These are phyloP conservation scores for Torulaspora pretoriensis DNA, from an alignment of 1,139 yeast genomes.

Conservation along the genomic window DNA sequence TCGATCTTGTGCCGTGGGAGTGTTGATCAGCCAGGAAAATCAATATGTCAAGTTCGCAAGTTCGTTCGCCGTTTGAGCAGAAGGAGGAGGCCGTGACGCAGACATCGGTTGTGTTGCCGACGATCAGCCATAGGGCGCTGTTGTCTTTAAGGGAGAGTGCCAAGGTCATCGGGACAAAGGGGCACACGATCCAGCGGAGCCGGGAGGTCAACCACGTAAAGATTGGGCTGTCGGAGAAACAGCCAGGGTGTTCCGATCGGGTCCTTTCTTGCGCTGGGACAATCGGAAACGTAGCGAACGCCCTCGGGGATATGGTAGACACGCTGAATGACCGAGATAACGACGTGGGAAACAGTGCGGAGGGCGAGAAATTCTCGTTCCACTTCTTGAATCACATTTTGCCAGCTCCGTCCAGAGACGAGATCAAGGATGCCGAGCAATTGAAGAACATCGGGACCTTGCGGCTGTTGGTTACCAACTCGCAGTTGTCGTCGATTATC, in stretches of 20 bases:
- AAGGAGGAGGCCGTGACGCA: slow-evolving; percentile 9
- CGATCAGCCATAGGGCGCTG: slow-evolving; percentile 48
- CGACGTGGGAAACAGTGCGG: slow-evolving; percentile 11
- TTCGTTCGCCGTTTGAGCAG: slow-evolving; percentile 1
- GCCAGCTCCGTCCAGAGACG: slow-evolving; percentile 31
- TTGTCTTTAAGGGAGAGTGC: slow-evolving; percentile 90
- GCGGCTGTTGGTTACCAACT: slow-evolving; percentile 74
- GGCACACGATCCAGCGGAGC: slow-evolving; percentile 72
- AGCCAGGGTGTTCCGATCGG: slow-evolving; percentile 79
- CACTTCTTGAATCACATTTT: slow-evolving; percentile 34
- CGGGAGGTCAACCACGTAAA: slow-evolving; percentile 76
- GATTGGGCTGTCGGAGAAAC: slow-evolving; percentile 83
- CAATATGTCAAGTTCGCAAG: slow-evolving; percentile 1
- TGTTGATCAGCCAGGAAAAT: no score
- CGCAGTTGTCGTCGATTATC: slow-evolving; percentile 86
- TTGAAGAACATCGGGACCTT: slow-evolving; percentile 38
- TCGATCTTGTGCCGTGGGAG: no score
- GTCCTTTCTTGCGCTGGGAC: slow-evolving; percentile 78
- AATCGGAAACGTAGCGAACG: slow-evolving; percentile 68
- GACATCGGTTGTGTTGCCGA: slow-evolving; percentile 10
- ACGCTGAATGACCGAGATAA: slow-evolving; percentile 42
- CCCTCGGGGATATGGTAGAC: slow-evolving; percentile 67
- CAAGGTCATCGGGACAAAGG: slow-evolving; percentile 83
- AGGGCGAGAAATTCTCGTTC: slow-evolving; percentile 25
- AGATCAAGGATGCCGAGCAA: slow-evolving; percentile 25